These are phyloP conservation scores for Penicillium antarcticum DNA, from an alignment of 495 filamentous ascomycete species.

Conservation along the genomic window DNA sequence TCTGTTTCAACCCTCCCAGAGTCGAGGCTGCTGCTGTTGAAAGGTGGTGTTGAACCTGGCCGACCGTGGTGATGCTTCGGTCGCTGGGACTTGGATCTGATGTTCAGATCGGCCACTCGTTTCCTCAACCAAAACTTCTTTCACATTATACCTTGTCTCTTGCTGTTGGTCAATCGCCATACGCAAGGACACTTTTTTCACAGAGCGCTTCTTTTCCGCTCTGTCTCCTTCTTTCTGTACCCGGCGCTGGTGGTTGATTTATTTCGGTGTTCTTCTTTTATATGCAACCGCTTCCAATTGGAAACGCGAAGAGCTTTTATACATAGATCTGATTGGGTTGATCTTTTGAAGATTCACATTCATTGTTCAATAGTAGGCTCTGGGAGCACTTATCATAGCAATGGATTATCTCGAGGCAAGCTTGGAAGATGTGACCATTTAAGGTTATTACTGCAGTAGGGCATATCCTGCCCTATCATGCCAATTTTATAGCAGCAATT, in stretches of 20 bases:
- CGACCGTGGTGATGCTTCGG: slow-evolving; percentile 1
- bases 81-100: background rate
- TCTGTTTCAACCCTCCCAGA: background rate
- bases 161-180: background rate
- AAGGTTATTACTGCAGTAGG: no score
- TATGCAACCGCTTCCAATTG: slow-evolving; percentile 19
- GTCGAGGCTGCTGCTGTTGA: slow-evolving; percentile 7
- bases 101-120: background rate
- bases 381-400: slow-evolving; percentile 15
- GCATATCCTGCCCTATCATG: background rate
- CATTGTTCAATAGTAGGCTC: slow-evolving; percentile 25
- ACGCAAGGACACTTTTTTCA: background rate
- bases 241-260: slow-evolving; percentile 42
- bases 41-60: slow-evolving; percentile 5
- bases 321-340: slow-evolving; percentile 22
- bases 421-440: no score
- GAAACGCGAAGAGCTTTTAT: slow-evolving; percentile 15
- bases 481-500: background rate
- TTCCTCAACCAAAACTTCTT: background rate
- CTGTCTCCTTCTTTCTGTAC: slow-evolving; percentile 15
- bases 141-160: slow-evolving; percentile 4
- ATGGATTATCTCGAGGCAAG: background rate
- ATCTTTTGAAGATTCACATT: slow-evolving; percentile 6
- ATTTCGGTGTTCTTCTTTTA: slow-evolving; percentile 31
- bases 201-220: slow-evolving; percentile 5